Percentiles rank a stretch among this genome's conserved stretches.
Evolutionary conservation across 345 rosid genomes (phyloP).

Genomic region (Melastoma malabathricum): DNA sequence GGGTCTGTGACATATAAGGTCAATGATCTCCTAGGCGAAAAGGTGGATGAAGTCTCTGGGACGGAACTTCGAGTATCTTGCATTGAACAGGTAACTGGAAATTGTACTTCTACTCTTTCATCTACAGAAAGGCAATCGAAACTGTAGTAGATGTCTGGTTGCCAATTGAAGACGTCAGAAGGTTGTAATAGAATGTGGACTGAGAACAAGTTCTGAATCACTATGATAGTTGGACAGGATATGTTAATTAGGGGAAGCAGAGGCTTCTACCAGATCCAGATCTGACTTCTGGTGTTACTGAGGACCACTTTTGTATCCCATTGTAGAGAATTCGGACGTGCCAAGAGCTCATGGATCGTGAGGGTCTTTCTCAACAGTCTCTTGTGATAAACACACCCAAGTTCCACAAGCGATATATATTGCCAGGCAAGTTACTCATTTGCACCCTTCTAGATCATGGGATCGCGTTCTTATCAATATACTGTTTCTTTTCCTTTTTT

Average conservation of each 20-base stretch:
- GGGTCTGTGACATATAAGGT: conserved; percentile 90
- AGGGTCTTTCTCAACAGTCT: conserved; percentile 78
- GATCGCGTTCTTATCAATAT: background rate
- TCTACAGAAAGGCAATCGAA: too few species aligned
- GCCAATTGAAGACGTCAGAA: background rate
- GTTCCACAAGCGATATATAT: conserved; percentile 71
- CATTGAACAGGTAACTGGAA: conserved; percentile 47
- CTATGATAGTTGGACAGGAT: too few species aligned
- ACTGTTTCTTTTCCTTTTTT: background rate
- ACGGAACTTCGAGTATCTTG: conserved; percentile 71
- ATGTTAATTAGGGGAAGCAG: too few species aligned
- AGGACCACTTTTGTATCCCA: conserved; percentile 2
- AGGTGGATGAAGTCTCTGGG: conserved; percentile 71
- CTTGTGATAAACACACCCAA: conserved; percentile 66
- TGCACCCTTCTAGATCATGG: background rate
- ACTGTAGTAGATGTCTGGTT: too few species aligned
- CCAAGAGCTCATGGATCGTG: conserved; percentile 75
- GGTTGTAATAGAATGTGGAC: too few species aligned
- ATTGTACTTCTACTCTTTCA: too few species aligned
- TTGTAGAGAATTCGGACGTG: conserved; percentile 72
- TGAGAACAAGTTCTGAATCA: too few species aligned
- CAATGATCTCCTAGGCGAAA: conserved; percentile 66
- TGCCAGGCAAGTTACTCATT: conserved; percentile 32
- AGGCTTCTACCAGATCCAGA: too few species aligned
- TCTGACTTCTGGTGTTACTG: too few species aligned